Base-by-base conservation (phyloP, 2,329 filamentous ascomycete genomes). In the Neonectria punicea region DNA sequence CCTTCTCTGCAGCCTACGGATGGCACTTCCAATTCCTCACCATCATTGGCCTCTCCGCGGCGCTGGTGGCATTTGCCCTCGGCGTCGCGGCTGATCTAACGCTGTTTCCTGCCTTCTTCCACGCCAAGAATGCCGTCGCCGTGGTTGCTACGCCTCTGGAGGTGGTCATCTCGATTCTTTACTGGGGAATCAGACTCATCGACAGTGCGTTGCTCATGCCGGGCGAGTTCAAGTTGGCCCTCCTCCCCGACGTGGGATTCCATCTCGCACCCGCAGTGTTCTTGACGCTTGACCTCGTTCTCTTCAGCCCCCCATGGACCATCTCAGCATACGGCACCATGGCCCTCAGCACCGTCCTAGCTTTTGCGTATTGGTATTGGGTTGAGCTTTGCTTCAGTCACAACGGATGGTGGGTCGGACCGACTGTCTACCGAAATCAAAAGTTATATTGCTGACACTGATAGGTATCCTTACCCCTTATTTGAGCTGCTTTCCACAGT, bases 391-490 rank as follows among this genome's bases (percentile, higher is more conserved):
- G 91, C 80, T 92, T 87, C 72, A 83, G 83, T 49, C 82, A 86
- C 64, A 93, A 93, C 72, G 88, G 90, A 74, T 87, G 83, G 87
- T 89, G 75, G 76, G 86, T 80, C 28, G 49, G 10, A 2, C 7
- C n/a, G 30, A 20, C 30, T 18, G 10, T 8, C 36, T 22, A 5
- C 49, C 16, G 9, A 18, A 18, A 32, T 11, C n/a, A 2, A 16
- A 11, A 20, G 39, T 36, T 2, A 36, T 18, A n/a, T 50, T 28
- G 7, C 66, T 76, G 20, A 74, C 51, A 30, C 5, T 1, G 2
- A 34, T 57, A 92, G 90, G 83, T 97, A 97, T 72, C 93, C 94
- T 0, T 97, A 98, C 78, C 94, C 94, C 1, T 85, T 97, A 28
- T 95, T 98, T 68, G 89, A 84, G 9, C 76, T 92, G 49, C 81